Conservation (phyloP, 352 stramenopile species). For the Pythium monospermum region DNA sequence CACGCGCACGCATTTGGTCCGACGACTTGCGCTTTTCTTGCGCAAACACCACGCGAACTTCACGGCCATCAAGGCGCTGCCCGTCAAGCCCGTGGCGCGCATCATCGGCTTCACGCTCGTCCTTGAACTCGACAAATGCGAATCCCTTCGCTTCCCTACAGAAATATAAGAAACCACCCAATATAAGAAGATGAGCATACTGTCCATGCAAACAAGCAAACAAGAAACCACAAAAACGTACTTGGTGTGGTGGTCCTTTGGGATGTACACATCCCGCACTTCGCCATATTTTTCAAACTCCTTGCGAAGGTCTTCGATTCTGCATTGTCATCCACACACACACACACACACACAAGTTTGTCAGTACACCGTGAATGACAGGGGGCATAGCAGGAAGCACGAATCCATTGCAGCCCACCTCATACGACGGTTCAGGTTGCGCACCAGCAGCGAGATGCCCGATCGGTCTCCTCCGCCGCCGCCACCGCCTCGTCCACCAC, state of each 20-base stretch:
- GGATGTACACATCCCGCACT: constrained; percentile 95
- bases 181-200: constrained; percentile 1
- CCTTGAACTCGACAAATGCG: constrained; percentile 94
- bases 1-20: constrained; percentile 91
- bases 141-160: constrained; percentile 90
- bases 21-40: constrained; percentile 95
- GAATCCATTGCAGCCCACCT: constrained; percentile 32
- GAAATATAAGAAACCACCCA: constrained; percentile 1
- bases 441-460: constrained; percentile 91
- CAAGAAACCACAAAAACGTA: constrained; percentile 23
- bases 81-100: constrained; percentile 90
- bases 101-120: constrained; percentile 87
- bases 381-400: no score
- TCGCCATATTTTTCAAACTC: constrained; percentile 93
- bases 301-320: constrained; percentile 86
- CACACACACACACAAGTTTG: not conserved
- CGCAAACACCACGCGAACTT: constrained; percentile 95
- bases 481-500: no score
- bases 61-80: constrained; percentile 87
- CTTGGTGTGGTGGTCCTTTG: constrained; percentile 92
- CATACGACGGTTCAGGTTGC: constrained; percentile 90
- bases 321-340: constrained; percentile 17
- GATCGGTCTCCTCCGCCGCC: constrained; percentile 21
- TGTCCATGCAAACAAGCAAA: not conserved
- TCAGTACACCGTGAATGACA: no score